These are phyloP conservation scores for Tolypocladium cylindrosporum DNA, from an alignment of 2,329 filamentous ascomycete species.

Conservation along the genomic window DNA sequence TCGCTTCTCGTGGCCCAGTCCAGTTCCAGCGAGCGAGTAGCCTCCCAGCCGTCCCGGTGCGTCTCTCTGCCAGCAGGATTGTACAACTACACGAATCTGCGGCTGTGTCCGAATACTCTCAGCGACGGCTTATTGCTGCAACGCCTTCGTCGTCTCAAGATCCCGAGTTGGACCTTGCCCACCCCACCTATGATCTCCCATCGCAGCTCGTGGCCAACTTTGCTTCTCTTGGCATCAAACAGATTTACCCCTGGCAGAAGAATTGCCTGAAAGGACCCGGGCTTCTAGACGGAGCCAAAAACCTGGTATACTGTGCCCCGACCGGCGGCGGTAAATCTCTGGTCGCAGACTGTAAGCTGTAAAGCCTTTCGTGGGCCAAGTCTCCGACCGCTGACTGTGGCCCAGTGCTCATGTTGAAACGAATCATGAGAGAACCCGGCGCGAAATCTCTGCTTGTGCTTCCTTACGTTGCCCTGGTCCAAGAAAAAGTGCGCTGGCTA, in stretches of 20 bases:
- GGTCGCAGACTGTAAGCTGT: slow-evolving; percentile 47
- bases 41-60: slow-evolving; percentile 17
- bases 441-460: slow-evolving; percentile 64
- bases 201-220: slow-evolving; percentile 53
- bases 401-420: slow-evolving; percentile 61
- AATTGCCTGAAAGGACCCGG: slow-evolving; percentile 60
- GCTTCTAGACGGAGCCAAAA: slow-evolving; percentile 53
- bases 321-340: slow-evolving; percentile 72
- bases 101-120: slow-evolving; percentile 42
- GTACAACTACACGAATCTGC: slow-evolving; percentile 16
- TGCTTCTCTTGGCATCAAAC: slow-evolving; percentile 53
- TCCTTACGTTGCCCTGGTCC: slow-evolving; percentile 69
- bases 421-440: slow-evolving; percentile 50
- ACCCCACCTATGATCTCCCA: slow-evolving; percentile 55
- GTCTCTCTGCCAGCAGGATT: slow-evolving; percentile 36
- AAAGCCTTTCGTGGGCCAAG: background rate
- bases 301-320: slow-evolving; percentile 70
- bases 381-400: slow-evolving; percentile 7
- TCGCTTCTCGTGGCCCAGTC: slow-evolving; percentile 6
- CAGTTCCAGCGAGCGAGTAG: slow-evolving; percentile 24
- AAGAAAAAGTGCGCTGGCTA: slow-evolving; percentile 70
- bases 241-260: slow-evolving; percentile 73
- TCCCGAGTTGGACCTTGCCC: slow-evolving; percentile 48
- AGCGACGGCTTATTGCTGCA: slow-evolving; percentile 39
- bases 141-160: slow-evolving; percentile 44